Percentiles rank a stretch among this genome's conserved stretches.
Conservation (phyloP, 1,284 basidiomycete genomes). For the Boletus coffeatus region DNA sequence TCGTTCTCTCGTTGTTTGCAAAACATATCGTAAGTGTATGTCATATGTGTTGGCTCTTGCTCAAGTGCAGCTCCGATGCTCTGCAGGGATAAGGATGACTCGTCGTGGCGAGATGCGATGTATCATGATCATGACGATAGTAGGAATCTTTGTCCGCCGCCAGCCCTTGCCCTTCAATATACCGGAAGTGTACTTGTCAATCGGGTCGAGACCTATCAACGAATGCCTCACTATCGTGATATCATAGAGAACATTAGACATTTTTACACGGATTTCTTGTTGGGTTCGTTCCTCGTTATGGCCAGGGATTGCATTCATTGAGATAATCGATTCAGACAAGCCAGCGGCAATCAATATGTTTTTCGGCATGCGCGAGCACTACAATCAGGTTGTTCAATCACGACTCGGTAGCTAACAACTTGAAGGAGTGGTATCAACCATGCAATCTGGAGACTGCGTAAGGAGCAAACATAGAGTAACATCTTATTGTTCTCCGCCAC, state of each 20-base stretch:
- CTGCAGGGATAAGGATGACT: constrained; percentile 15
- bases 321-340: constrained; percentile 73
- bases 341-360: constrained; percentile 98
- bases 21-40: constrained; percentile 36
- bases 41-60: neutral
- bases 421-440: constrained; percentile 68
- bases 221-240: constrained; percentile 94
- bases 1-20: constrained; percentile 65
- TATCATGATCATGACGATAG: constrained; percentile 97
- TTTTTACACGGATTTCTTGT: constrained; percentile 93
- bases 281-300: constrained; percentile 43
- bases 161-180: constrained; percentile 94
- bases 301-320: neutral
- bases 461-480: constrained; percentile 67
- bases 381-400: constrained; percentile 36
- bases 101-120: constrained; percentile 68
- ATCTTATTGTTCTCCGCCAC: constrained; percentile 61
- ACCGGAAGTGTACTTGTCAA: constrained; percentile 97
- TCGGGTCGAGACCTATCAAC: constrained; percentile 93
- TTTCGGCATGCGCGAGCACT: constrained; percentile 73
- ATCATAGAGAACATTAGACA: constrained; percentile 95
- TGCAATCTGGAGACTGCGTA: constrained; percentile 65
- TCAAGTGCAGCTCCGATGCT: neutral
- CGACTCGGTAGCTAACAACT: constrained; percentile 57
- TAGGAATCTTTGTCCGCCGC: too few relatives aligned